These are phyloP conservation scores for Collybia sordida DNA, from an alignment of 768 basidiomycete species.

Conservation along the genomic window DNA sequence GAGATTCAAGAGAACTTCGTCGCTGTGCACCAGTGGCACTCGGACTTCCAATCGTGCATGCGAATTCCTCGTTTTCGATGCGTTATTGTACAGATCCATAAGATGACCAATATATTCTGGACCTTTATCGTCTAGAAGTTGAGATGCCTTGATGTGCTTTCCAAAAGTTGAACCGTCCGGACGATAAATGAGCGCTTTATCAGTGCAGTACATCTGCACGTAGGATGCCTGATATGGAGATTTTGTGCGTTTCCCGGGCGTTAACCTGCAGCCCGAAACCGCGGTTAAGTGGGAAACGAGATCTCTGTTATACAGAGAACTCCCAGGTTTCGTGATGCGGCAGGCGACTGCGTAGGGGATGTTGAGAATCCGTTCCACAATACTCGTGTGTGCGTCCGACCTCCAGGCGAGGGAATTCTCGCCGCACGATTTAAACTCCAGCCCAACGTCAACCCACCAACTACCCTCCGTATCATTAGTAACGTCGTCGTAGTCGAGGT, in stretches of 20 bases:
- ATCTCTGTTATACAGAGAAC: slow-evolving; percentile 23
- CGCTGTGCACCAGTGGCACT: slow-evolving; percentile 14
- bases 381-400: slow-evolving; percentile 22
- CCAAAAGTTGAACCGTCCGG: slow-evolving; percentile 14
- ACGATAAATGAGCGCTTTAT: slow-evolving; percentile 28
- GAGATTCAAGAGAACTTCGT: slow-evolving; percentile 4
- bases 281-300: slow-evolving; percentile 24
- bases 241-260: slow-evolving; percentile 13
- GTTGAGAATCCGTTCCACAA: slow-evolving; percentile 13
- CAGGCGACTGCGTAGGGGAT: slow-evolving; percentile 13
- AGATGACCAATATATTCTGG: slow-evolving; percentile 12
- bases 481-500: neutral
- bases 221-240: slow-evolving; percentile 19
- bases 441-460: slow-evolving; percentile 31
- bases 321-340: slow-evolving; percentile 18
- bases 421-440: slow-evolving; percentile 17
- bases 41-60: slow-evolving; percentile 27
- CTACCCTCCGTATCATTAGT: too few species aligned
- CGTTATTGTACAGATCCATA: slow-evolving; percentile 18
- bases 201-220: slow-evolving; percentile 30
- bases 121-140: neutral
- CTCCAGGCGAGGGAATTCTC: slow-evolving; percentile 27
- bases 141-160: too few species aligned
- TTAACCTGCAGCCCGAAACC: slow-evolving; percentile 29
- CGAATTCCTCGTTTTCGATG: slow-evolving; percentile 11